A percentile compares a stretch with the other conserved stretches of the same genome.
These are phyloP conservation scores for Stephanodiscus minutulus DNA, from an alignment of 108 stramenopile genomes.

Conservation along the genomic window DNA sequence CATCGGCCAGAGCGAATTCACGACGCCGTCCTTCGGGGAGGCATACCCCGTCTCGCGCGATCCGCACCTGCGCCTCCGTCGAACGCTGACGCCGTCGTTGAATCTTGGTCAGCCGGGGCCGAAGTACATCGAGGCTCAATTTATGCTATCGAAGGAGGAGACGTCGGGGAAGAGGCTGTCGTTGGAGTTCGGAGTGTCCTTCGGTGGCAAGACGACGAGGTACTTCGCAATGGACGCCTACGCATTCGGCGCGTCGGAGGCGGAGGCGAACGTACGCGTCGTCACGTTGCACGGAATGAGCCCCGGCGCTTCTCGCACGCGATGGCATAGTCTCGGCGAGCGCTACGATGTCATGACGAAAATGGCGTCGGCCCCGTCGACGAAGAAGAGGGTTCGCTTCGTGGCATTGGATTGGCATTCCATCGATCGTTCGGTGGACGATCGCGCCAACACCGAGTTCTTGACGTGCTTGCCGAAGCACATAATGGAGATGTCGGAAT, in stretches of 20 bases:
- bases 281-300: not conserved
- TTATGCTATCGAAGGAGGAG: not conserved
- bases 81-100: not conserved
- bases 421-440: not conserved
- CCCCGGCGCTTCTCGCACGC: not conserved
- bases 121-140: not conserved
- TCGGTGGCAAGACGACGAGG: not conserved
- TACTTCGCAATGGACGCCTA: not conserved
- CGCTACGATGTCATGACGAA: not conserved
- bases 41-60: not conserved
- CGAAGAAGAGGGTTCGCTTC: not conserved
- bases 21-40: not conserved
- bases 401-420: conserved; percentile 1
- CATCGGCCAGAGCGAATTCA: not conserved
- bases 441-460: not conserved
- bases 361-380: not conserved
- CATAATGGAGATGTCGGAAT: not conserved
- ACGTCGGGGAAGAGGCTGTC: not conserved
- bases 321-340: not conserved
- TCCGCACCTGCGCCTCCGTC: not conserved
- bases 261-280: not conserved
- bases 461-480: conserved; percentile 3
- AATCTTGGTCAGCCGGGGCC: not conserved
- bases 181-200: not conserved
- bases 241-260: not conserved